Evolutionary conservation across 495 filamentous ascomycete species (phyloP).

Genomic region (Penicillium bovifimosum): DNA sequence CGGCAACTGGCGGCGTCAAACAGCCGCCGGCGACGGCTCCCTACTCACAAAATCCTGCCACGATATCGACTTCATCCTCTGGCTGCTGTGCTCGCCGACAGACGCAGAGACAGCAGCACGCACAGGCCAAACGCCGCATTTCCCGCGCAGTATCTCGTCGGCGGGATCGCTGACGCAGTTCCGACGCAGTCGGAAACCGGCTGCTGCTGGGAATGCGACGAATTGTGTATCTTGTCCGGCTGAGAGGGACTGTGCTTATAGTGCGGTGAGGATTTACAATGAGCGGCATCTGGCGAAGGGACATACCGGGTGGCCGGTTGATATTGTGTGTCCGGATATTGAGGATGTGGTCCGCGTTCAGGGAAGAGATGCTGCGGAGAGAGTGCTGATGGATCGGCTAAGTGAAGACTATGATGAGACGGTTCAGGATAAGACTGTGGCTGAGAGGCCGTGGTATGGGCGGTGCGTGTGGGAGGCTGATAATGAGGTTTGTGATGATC

Average conservation of each 20-base stretch:
- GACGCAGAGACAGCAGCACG: constrained; percentile 8
- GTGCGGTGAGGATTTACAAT: constrained; percentile 72
- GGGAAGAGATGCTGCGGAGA: constrained; percentile 22
- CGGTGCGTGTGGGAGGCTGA: constrained; percentile 90
- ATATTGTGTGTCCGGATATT: constrained; percentile 85
- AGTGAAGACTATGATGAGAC: constrained; percentile 60
- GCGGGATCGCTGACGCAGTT: constrained; percentile 63
- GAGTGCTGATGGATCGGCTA: constrained; percentile 39
- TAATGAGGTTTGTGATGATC: constrained; percentile 87
- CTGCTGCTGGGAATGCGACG: constrained; percentile 64
- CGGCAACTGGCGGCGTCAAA: constrained; percentile 88
- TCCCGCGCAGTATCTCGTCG: constrained; percentile 67
- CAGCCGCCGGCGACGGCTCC: constrained; percentile 44
- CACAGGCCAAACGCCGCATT: constrained; percentile 49
- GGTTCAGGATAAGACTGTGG: constrained; percentile 47
- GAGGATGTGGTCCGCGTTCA: constrained; percentile 50
- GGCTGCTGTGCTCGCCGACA: constrained; percentile 52
- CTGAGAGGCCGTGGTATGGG: constrained; percentile 74
- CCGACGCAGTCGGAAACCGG: constrained; percentile 65
- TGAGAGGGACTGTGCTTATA: constrained; percentile 72
- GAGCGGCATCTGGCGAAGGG: constrained; percentile 53
- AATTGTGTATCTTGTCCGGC: constrained; percentile 81
- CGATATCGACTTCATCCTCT: constrained; percentile 86
- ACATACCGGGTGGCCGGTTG: constrained; percentile 72
- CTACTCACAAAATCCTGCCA: constrained; percentile 93